Evolutionary conservation across 495 filamentous ascomycete genomes (phyloP).

Genomic region (Talaromyces stipitatus): DNA sequence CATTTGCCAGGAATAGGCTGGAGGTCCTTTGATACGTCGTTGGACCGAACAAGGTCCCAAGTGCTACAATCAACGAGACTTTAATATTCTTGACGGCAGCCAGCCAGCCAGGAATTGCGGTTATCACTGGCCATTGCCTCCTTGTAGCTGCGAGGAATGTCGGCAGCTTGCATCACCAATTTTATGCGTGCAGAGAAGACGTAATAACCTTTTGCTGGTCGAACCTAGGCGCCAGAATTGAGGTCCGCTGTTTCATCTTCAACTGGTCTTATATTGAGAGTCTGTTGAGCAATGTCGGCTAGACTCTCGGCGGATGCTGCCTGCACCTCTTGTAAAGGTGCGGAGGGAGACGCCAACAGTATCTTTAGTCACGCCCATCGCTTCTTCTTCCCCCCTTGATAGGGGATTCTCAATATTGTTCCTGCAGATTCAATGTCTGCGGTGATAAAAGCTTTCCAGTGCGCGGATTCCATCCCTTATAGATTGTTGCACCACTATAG

Average conservation of each 20-base stretch:
- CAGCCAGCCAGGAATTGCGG: not conserved
- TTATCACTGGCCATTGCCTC: not conserved
- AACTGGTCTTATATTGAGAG: not conserved
- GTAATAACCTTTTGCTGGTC: not conserved
- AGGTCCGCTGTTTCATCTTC: not conserved
- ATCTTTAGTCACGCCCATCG: not conserved
- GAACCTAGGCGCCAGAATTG: not conserved
- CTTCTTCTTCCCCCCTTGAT: not conserved
- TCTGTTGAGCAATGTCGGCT: not conserved
- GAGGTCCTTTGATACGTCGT: not conserved
- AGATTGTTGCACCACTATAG: not conserved
- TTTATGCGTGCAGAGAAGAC: not conserved
- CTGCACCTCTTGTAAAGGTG: too few species aligned
- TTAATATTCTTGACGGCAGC: not conserved
- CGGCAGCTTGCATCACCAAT: not conserved
- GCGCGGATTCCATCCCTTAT: not conserved
- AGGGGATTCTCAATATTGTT: not conserved
- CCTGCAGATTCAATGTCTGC: not conserved
- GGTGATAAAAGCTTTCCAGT: not conserved
- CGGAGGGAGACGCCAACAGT: not conserved
- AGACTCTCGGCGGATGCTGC: not conserved
- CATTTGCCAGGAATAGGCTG: not conserved
- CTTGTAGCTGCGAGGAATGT: not conserved
- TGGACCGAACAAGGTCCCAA: not conserved
- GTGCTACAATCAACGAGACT: not conserved